These are phyloP conservation scores for Starmera amethionina DNA, from an alignment of 805 yeast genomes.

Conservation along the genomic window DNA sequence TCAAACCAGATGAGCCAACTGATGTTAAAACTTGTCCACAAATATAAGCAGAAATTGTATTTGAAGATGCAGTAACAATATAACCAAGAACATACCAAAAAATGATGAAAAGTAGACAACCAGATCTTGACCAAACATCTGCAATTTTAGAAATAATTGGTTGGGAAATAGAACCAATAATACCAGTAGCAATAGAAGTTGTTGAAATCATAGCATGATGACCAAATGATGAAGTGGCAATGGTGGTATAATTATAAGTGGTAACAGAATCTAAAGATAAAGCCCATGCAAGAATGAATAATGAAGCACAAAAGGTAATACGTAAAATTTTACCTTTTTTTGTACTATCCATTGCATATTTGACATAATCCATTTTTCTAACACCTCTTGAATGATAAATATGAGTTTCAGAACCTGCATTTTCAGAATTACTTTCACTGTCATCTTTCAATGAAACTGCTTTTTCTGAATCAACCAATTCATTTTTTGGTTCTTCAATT, in stretches of 20 bases:
- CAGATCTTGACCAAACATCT: slow-evolving; percentile 31
- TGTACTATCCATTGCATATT: not conserved
- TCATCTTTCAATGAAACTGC: too few relatives aligned
- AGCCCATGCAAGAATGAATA: slow-evolving; percentile 20
- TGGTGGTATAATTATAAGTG: slow-evolving; percentile 24
- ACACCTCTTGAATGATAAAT: not conserved
- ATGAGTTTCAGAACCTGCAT: too few relatives aligned
- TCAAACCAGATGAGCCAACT: slow-evolving; percentile 28
- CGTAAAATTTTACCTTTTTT: slow-evolving; percentile 6
- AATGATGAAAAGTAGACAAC: slow-evolving; percentile 24
- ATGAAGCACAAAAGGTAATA: slow-evolving; percentile 11
- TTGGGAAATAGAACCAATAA: slow-evolving; percentile 27
- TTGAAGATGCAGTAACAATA: slow-evolving; percentile 26
- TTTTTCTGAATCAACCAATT: too few relatives aligned
- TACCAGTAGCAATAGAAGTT: slow-evolving; percentile 27
- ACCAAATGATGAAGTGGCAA: slow-evolving; percentile 29
- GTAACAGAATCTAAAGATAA: slow-evolving; percentile 22
- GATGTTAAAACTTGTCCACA: slow-evolving; percentile 27
- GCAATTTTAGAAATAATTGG: slow-evolving; percentile 32
- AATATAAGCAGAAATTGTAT: slow-evolving; percentile 24
- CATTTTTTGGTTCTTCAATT: too few relatives aligned
- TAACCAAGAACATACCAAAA: slow-evolving; percentile 26
- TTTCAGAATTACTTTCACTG: too few relatives aligned
- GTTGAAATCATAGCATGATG: slow-evolving; percentile 31
- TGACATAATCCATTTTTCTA: not conserved